Evolutionary conservation across 768 basidiomycete species (phyloP).

Genomic region (Psilocybe cubensis): DNA sequence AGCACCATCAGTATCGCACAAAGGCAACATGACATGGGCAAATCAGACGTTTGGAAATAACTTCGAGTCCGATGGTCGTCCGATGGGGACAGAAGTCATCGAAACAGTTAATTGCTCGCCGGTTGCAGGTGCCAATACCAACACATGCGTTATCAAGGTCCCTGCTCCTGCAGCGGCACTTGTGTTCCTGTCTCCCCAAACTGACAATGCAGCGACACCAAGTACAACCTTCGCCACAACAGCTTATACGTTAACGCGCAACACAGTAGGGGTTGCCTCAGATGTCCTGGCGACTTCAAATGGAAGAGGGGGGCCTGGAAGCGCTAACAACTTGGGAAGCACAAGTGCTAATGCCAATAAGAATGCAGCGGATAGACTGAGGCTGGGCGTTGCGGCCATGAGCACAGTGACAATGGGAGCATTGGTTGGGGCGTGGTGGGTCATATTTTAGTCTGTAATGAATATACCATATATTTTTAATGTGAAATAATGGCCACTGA

Average conservation of each 20-base stretch:
- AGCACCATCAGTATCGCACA: slow-evolving; percentile 50
- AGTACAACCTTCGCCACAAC: slow-evolving; percentile 42
- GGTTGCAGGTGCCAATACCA: slow-evolving; percentile 26
- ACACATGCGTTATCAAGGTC: slow-evolving; percentile 61
- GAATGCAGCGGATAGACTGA: not conserved
- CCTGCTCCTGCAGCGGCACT: slow-evolving; percentile 74
- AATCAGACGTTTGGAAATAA: slow-evolving; percentile 61
- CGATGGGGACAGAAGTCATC: slow-evolving; percentile 50
- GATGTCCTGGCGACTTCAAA: slow-evolving; percentile 65
- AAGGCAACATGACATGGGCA: slow-evolving; percentile 65
- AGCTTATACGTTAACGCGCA: slow-evolving; percentile 17
- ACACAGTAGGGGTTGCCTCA: slow-evolving; percentile 57
- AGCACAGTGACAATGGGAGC: not conserved
- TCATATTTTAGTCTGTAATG: no score
- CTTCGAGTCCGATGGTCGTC: slow-evolving; percentile 69
- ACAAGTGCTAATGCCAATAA: no score
- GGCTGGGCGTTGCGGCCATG: not conserved
- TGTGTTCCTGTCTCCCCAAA: slow-evolving; percentile 57
- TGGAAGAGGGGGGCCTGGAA: slow-evolving; percentile 42
- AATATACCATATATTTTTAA: no score
- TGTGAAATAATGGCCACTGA: no score
- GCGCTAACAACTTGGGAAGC: no score
- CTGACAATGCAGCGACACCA: slow-evolving; percentile 54
- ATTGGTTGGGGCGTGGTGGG: not conserved
- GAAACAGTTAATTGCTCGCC: slow-evolving; percentile 60